Conservation (phyloP, 2,329 filamentous ascomycete species). For the Pseudonectria buxi region DNA sequence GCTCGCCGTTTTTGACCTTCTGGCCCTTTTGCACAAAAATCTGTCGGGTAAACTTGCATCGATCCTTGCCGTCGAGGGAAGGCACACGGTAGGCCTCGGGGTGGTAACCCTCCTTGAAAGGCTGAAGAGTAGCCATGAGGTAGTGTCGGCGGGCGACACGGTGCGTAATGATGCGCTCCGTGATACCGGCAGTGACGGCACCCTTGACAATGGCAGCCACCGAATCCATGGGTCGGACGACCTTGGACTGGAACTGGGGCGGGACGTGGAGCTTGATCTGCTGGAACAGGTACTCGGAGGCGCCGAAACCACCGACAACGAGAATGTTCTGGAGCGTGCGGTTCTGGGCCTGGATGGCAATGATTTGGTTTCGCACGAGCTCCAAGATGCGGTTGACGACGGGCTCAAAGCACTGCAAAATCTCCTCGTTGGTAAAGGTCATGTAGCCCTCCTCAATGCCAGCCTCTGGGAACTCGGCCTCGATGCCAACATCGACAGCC, state of each 20-base stretch:
- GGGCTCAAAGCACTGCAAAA: constrained; percentile 96
- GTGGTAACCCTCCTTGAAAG: constrained; percentile 98
- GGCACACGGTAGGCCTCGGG: constrained; percentile 97
- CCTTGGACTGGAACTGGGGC: constrained; percentile 96
- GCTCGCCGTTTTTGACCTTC: constrained; percentile 97
- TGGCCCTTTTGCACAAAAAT: constrained; percentile 99
- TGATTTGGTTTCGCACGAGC: constrained; percentile 95
- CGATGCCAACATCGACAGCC: constrained; percentile 97
- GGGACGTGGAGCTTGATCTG: constrained; percentile 98
- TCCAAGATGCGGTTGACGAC: constrained; percentile 96
- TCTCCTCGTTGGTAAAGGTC: constrained; percentile 99
- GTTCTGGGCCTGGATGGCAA: constrained; percentile 97
- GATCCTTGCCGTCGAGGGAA: constrained; percentile 90
- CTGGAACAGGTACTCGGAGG: constrained; percentile 97
- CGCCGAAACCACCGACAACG: constrained; percentile 95
- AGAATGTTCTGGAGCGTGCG: constrained; percentile 89
- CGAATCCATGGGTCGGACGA: constrained; percentile 97
- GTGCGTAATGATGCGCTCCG: constrained; percentile 91
- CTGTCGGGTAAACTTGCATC: constrained; percentile 97
- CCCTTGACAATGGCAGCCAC: constrained; percentile 98
- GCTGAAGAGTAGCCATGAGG: constrained; percentile 96
- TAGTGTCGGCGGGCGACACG: constrained; percentile 96
- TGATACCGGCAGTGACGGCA: constrained; percentile 95
- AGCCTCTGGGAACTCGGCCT: constrained; percentile 95
- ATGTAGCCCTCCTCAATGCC: constrained; percentile 99